A percentile compares a stretch with the other conserved stretches of the same genome.
Evolutionary conservation across 1,139 yeast species (phyloP).

Genomic region (Yamadazyma sp.): DNA sequence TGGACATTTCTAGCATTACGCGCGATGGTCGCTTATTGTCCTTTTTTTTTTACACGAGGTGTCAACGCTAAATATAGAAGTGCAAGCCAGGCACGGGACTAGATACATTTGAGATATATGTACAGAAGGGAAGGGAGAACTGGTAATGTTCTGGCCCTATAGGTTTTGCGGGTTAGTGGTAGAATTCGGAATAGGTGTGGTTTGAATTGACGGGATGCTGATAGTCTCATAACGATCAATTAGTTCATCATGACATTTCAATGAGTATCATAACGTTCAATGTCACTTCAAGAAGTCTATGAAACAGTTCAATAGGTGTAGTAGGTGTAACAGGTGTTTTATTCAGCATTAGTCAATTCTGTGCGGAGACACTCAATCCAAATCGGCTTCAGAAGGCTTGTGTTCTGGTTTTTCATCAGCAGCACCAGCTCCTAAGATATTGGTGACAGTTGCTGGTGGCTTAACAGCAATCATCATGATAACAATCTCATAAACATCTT

Average conservation of each 20-base stretch:
- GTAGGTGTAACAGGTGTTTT: too few species aligned
- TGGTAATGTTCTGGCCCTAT: too few species aligned
- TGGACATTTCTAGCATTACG: background rate
- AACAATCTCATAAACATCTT: slow-evolving; percentile 75
- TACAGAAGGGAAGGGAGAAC: slow-evolving; percentile 1
- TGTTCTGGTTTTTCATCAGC: slow-evolving; percentile 17
- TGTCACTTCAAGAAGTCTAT: too few species aligned
- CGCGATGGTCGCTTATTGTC: background rate
- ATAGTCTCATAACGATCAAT: too few species aligned
- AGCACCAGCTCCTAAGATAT: slow-evolving; percentile 52
- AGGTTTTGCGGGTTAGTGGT: too few species aligned
- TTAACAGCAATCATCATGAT: slow-evolving; percentile 86
- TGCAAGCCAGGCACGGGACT: background rate
- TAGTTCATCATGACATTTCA: too few species aligned
- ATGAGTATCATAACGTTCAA: too few species aligned
- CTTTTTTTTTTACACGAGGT: background rate
- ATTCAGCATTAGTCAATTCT: too few species aligned
- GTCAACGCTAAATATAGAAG: background rate
- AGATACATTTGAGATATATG: slow-evolving; percentile 1
- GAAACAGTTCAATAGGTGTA: too few species aligned
- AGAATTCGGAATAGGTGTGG: too few species aligned
- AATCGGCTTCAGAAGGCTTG: slow-evolving; percentile 38
- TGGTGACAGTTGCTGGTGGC: slow-evolving; percentile 81
- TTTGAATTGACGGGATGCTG: too few species aligned
- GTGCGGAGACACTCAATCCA: slow-evolving; percentile 25